Percentiles rank a stretch among this genome's conserved stretches.
phyloP scores from a whole-genome alignment of 768 basidiomycete genomes.

The Dioszegia hungarica region DNA sequence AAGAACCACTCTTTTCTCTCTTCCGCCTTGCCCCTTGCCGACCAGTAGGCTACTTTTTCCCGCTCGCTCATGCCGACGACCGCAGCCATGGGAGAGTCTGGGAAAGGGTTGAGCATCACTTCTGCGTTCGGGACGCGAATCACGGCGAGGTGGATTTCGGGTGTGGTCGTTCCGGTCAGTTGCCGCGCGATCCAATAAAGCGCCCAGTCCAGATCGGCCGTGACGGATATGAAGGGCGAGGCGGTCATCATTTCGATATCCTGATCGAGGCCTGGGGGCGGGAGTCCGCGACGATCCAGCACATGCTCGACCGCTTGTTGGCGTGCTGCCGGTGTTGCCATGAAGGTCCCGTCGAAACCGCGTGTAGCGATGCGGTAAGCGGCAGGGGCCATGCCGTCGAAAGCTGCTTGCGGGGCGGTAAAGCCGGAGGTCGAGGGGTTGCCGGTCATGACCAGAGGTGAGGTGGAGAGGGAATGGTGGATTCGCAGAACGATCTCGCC shows the following conservation, averaged over 20 bases:
- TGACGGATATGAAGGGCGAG: constrained; percentile 4
- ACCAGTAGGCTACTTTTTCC: neutral
- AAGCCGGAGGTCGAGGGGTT: constrained; percentile 16
- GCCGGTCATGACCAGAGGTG: constrained; percentile 16
- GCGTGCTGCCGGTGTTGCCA: neutral
- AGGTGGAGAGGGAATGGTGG: constrained; percentile 11
- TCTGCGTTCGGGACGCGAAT: neutral
- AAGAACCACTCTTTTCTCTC: neutral
- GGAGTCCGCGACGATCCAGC: neutral
- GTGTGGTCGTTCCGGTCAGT: neutral
- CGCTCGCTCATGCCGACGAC: neutral
- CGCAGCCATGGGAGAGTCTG: neutral
- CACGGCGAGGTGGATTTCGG: neutral
- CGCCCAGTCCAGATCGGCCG: constrained; percentile 2
- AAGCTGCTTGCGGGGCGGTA: neutral
- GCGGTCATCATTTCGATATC: neutral
- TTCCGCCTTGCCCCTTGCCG: neutral
- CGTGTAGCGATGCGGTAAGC: neutral
- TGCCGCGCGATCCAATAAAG: neutral
- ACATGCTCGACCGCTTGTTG: neutral
- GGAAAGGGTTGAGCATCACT: neutral
- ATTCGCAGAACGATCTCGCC: constrained; percentile 18
- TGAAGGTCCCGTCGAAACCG: neutral
- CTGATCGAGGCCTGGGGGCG: neutral
- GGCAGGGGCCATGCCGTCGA: neutral